Percentiles rank a stretch among this genome's conserved stretches.
These are phyloP conservation scores for Aspergillus ruber DNA, from an alignment of 2,329 filamentous ascomycete species.

Conservation along the genomic window DNA sequence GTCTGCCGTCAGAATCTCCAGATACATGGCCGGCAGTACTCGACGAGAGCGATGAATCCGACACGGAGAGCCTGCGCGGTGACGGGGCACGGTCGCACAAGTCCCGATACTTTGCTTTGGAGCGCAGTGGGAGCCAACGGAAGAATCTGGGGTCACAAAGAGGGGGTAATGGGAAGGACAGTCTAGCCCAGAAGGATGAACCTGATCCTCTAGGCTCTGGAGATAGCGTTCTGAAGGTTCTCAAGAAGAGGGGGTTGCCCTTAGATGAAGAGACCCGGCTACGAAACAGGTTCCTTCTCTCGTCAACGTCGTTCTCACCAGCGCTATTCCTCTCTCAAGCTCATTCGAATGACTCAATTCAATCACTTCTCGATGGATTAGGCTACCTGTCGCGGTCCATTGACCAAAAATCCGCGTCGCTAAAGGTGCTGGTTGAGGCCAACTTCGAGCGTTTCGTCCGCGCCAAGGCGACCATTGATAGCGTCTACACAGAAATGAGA, in stretches of 20 bases:
- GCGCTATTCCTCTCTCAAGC: slow-evolving; percentile 87
- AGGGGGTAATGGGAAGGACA: slow-evolving; percentile 63
- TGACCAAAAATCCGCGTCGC: slow-evolving; percentile 92
- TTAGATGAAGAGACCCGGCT: slow-evolving; percentile 77
- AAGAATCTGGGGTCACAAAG: slow-evolving; percentile 63
- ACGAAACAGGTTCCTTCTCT: slow-evolving; percentile 87
- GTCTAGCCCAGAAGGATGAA: slow-evolving; percentile 82
- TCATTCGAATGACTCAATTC: slow-evolving; percentile 77
- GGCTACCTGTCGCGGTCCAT: slow-evolving; percentile 85
- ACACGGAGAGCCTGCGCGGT: slow-evolving; percentile 43
- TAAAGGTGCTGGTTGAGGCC: slow-evolving; percentile 92
- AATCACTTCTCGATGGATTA: slow-evolving; percentile 71
- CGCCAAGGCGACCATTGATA: slow-evolving; percentile 95
- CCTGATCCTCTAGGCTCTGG: slow-evolving; percentile 83
- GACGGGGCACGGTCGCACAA: slow-evolving; percentile 51
- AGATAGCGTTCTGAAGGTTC: slow-evolving; percentile 74
- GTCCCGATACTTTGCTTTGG: slow-evolving; percentile 78
- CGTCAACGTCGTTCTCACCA: slow-evolving; percentile 91
- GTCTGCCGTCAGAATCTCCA: slow-evolving; percentile 70
- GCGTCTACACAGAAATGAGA: slow-evolving; percentile 95
- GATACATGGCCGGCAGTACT: slow-evolving; percentile 81
- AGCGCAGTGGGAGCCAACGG: slow-evolving; percentile 64
- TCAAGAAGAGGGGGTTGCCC: slow-evolving; percentile 69
- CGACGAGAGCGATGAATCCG: slow-evolving; percentile 63
- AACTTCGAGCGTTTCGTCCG: slow-evolving; percentile 98